Evolutionary conservation across 441 rosid genomes (phyloP), one percentile per base, ranked within the genome.

Genomic region (Erysimum pusillum): DNA sequence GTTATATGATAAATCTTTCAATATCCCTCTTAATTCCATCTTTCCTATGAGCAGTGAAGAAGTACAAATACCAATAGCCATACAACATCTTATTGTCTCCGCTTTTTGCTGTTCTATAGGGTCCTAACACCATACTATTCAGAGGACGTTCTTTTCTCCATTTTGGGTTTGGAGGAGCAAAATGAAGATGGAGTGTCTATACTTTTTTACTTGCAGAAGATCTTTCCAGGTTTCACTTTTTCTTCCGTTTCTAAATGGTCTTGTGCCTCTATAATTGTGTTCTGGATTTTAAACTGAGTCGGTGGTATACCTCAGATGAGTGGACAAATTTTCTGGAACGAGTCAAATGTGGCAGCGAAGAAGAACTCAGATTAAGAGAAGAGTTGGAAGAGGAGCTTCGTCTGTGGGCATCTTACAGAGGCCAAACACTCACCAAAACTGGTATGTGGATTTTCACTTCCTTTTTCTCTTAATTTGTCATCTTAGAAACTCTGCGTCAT

Each of bases 171-270:
- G 67, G 88, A 87, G 58, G 58, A 78, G 48, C 84, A 80, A 73
- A 88, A 87, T 48, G 96, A 90, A 81, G 96, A 90, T 83, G 96
- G 93, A 44, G 89, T 90, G 78, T 86, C 96, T 13, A 86, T 85
- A 48, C 84, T 86, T 49, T 90, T 87, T 79, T 90, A 90, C 87
- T 78, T 90, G 80, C 91, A 87, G 82, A 90, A 85, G 74, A 90
- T 90, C 77, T 90, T 82, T 74, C 93, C 96, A 75, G 91, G 96
- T 88, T 72, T 59, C 76, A 78, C 52, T 66, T 59, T 68, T 17
- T 73, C 58, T 48, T 73, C 14, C 12, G 38, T 20, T 48, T 64
- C 18, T 11, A 60, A 62, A 18, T 74, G 22, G 25, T 54, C 28
- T 45, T 75, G 41, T 56, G 22, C 2, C 63, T 58, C 51, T 17